Percentiles rank a stretch among this genome's conserved stretches.
These are phyloP conservation scores for Kluyveromyces dobzhanskii DNA, from an alignment of 805 yeast genomes.

Conservation along the genomic window DNA sequence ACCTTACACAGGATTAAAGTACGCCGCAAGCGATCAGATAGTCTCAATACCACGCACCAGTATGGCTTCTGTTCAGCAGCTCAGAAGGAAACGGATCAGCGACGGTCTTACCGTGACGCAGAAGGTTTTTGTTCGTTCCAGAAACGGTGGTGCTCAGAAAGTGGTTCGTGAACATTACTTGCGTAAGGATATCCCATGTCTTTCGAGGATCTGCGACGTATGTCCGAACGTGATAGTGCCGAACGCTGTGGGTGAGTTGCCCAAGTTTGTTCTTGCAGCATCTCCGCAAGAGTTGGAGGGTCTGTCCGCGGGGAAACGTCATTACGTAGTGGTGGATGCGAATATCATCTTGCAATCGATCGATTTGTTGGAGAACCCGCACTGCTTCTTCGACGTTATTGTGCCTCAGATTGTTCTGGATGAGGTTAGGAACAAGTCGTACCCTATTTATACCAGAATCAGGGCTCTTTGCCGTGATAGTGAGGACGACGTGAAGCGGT, in stretches of 20 bases:
- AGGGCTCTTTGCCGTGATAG: constrained; percentile 60
- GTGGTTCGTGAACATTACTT: constrained; percentile 91
- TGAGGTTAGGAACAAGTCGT: constrained; percentile 80
- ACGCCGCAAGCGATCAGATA: no score
- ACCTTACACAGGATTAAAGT: no score
- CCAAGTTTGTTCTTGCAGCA: constrained; percentile 56
- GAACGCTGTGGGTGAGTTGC: constrained; percentile 60
- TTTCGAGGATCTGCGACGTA: constrained; percentile 55
- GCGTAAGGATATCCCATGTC: constrained; percentile 88
- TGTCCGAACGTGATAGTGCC: constrained; percentile 50
- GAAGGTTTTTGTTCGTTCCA: constrained; percentile 85
- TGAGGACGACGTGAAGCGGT: constrained; percentile 60
- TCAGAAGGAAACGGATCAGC: constrained; percentile 36
- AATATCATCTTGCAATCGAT: constrained; percentile 83
- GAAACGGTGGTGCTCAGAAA: constrained; percentile 84
- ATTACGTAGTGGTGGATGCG: constrained; percentile 80
- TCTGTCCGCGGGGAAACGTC: constrained; percentile 43
- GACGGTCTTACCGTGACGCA: constrained; percentile 62
- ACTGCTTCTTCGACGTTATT: constrained; percentile 79
- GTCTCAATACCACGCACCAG: no score
- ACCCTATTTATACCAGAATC: constrained; percentile 80
- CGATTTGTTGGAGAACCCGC: constrained; percentile 72
- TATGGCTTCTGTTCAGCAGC: constrained; percentile 2
- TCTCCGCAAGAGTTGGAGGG: constrained; percentile 42
- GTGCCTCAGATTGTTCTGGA: constrained; percentile 94